Evolutionary conservation across 2,329 filamentous ascomycete species (phyloP), one percentile per base, ranked within the genome.

Genomic region (Fusarium torulosum): DNA sequence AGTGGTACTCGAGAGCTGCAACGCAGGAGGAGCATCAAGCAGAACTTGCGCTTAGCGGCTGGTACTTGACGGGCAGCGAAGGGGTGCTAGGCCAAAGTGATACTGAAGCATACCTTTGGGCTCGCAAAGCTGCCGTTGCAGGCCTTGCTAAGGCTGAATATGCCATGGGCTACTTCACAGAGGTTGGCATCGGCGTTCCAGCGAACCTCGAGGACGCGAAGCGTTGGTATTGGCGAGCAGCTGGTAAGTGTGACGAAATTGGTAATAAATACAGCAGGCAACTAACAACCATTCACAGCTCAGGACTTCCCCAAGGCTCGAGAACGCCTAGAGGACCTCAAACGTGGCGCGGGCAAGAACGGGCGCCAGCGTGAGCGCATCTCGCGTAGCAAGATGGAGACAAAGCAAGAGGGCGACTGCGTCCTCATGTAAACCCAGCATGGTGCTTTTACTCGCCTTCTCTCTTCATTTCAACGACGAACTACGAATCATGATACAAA

Each of bases 141-240:
- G 94, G 95, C 4, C 80, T 97, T 37, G 90, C 93, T 9, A 99
- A 98, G 83, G 96, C 96, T 0, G 92, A 98, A 81, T 98, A 97
- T 80, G 96, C 95, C 0, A 97, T 99, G 78, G 96, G 96, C 0
- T 97, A 98, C 80, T 97, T 97, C 76, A 96, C 93, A 1, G 96
- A 99, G 79, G 90, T 96, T 47, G 96, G 96, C 14, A 98, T 99
- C 72, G 96, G 96, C 29, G 90, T 93, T 67, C 85, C 90, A 17
- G 89, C 91, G 10, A 96, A 95, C 77, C 74, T 97, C 72, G 96
- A 99, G 74, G 96, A 98, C 80, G 96, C 95, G 21, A 97, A 97
- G 84, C 88, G 94, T 72, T 99, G 96, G 96, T 99, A 99, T 81
- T 97, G 94, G 87, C 87, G 95, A 78, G 94, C 96, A 79, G 96